Evolutionary conservation across 495 filamentous ascomycete genomes (phyloP), one percentile per base, ranked within the genome.

Genomic region (Penicillium turbatum): DNA sequence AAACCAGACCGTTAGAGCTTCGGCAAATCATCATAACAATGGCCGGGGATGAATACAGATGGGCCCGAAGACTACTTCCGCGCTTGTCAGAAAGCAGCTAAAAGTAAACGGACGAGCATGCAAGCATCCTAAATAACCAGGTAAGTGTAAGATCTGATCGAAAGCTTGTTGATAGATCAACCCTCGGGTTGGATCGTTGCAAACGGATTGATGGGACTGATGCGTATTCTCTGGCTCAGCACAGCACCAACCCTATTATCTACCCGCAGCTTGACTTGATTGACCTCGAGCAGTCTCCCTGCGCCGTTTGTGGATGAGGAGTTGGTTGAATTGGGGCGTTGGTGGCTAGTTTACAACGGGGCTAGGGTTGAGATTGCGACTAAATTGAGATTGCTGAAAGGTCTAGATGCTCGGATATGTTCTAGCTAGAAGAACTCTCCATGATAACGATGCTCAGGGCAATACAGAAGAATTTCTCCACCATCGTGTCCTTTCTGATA

Each of bases 261-360:
- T 6, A 27, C n/a, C 12, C 0, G 26, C 13, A 2, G 4, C 2
- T 24, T 24, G 21, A 24, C 21, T 49, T 36, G 31, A 54, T 56
- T 41, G 36, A 34, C 12, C 35, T 51, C 19, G 38, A 34, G 24
- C 34, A 16, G 40, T 24, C 31, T 46, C 17, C 34, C 24, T 36
- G 7, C 34, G 19, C 58, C 42, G 41, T 55, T 63, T 65, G 57
- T 56, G 42, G 57, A 40, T 51, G 49, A 27, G 3, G 31, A 15
- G 21, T 39, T 57, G 34, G 29, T 38, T 36, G 41, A 53, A 53
- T 40, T 53, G 48, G 59, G 53, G 56, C 38, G 50, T 55, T 57
- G 19, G 41, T 24, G 51, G 42, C 53, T 36, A 29, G 39, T 65
- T 65, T 38, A n/a, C 7, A 63, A 65, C 43, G 19, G 19, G 54